Percentiles rank a stretch among this genome's conserved stretches.
Conservation (phyloP, 176 grass and related monocot genomes). For the Rhipidocladum racemiflorum region DNA sequence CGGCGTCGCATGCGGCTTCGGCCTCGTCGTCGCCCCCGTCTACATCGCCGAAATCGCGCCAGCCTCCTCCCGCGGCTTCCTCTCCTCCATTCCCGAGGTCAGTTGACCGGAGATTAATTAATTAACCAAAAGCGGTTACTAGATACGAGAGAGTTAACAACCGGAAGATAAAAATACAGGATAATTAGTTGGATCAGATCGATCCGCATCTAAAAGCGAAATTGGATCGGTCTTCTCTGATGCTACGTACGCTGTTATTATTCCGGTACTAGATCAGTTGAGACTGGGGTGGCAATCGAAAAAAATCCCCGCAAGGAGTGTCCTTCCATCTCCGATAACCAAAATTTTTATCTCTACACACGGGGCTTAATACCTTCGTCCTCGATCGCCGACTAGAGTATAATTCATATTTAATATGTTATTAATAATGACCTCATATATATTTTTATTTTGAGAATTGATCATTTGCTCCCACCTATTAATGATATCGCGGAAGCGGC, state of each 20-base stretch:
- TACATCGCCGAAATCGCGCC: constrained; percentile 67
- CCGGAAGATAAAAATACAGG: neutral
- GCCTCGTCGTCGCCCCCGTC: constrained; percentile 47
- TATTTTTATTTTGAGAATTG: too few relatives aligned
- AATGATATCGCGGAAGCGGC: too few relatives aligned
- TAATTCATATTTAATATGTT: too few relatives aligned
- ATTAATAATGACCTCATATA: too few relatives aligned
- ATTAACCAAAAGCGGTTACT: neutral
- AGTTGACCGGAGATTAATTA: neutral
- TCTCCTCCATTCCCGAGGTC: constrained; percentile 65
- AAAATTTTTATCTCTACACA: too few relatives aligned
- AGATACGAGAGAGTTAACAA: neutral
- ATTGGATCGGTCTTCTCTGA: neutral
- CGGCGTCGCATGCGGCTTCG: constrained; percentile 59
- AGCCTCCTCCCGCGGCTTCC: constrained; percentile 49
- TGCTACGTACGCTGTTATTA: neutral
- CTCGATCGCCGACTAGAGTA: too few relatives aligned
- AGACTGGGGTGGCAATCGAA: too few relatives aligned
- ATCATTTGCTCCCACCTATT: too few relatives aligned
- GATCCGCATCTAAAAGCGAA: neutral
- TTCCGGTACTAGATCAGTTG: neutral
- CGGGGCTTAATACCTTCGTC: too few relatives aligned
- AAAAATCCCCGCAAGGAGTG: too few relatives aligned
- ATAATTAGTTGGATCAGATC: neutral
- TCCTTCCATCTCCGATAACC: too few relatives aligned